Conservation (phyloP, 164 flowering plant genomes). For the Vitis cinerea region DNA sequence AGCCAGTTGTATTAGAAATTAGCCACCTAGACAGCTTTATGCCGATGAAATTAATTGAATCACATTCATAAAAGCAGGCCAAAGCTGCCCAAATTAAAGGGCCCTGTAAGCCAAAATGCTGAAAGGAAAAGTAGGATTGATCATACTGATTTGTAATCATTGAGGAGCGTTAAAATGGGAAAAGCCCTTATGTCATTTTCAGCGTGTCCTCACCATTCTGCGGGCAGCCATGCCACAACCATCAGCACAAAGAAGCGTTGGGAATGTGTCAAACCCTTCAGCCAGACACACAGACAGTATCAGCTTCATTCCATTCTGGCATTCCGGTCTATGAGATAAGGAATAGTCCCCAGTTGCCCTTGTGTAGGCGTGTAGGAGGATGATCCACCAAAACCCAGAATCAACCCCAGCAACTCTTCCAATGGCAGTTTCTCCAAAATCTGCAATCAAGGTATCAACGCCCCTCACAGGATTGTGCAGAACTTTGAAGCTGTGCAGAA, state of each 20-base stretch:
- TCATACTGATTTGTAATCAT: no score
- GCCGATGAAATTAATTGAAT: no score
- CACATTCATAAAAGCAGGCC: no score
- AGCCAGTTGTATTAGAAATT: no score
- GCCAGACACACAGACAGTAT: slow-evolving; percentile 26
- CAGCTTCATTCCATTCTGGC: slow-evolving; percentile 32
- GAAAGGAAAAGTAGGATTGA: no score
- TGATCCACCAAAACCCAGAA: slow-evolving; percentile 40
- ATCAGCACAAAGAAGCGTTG: slow-evolving; percentile 13
- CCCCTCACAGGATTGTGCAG: slow-evolving; percentile 29
- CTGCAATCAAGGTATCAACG: slow-evolving; percentile 26
- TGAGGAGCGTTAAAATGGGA: no score
- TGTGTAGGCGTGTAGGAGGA: slow-evolving; percentile 33
- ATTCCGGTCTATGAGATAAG: slow-evolving; percentile 26
- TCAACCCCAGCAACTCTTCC: slow-evolving; percentile 35
- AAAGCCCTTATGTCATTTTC: no score
- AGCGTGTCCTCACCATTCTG: slow-evolving; percentile 21
- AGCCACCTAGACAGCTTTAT: no score
- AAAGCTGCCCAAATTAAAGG: no score
- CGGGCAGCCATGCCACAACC: slow-evolving; percentile 37
- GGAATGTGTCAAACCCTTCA: slow-evolving; percentile 31
- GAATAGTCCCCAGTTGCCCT: slow-evolving; percentile 29
- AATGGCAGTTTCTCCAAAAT: slow-evolving; percentile 35
- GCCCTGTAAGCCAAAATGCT: no score
- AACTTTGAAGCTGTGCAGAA: slow-evolving; percentile 20